Percentiles rank a stretch among this genome's conserved stretches.
Evolutionary conservation across 805 yeast genomes (phyloP).

Genomic region (Ogataea methylovora): DNA sequence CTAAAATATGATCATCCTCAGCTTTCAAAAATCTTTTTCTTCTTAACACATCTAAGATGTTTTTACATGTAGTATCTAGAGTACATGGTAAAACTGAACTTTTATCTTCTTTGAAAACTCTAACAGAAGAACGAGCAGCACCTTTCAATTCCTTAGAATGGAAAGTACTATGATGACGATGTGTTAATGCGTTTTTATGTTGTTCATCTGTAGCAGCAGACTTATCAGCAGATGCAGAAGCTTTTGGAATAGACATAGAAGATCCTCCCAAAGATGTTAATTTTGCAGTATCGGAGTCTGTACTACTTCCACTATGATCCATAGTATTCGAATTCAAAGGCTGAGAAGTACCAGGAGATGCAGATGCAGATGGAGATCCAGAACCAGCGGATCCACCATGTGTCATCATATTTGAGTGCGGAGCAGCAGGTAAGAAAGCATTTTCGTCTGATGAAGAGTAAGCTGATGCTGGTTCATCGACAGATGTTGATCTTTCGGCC

Average conservation of each 20-base stretch:
- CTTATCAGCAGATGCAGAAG: slow-evolving; percentile 7
- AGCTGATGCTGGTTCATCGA: slow-evolving; percentile 6
- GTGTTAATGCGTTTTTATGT: slow-evolving; percentile 7
- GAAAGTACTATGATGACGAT: slow-evolving; percentile 6
- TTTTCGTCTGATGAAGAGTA: no score
- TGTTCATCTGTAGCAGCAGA: slow-evolving; percentile 9
- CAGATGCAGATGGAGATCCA: no score
- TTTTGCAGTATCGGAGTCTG: no score
- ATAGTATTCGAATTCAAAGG: no score
- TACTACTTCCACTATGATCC: no score
- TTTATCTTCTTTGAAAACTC: slow-evolving; percentile 78
- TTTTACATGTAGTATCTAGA: slow-evolving; percentile 68
- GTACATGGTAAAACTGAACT: slow-evolving; percentile 76
- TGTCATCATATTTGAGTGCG: no score
- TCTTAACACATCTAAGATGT: slow-evolving; percentile 61
- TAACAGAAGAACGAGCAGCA: slow-evolving; percentile 32
- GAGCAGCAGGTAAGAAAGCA: no score
- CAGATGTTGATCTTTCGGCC: slow-evolving; percentile 1
- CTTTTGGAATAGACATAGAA: no score
- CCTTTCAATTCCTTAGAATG: slow-evolving; percentile 20
- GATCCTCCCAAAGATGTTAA: no score
- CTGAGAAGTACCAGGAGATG: no score
- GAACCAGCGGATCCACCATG: no score
- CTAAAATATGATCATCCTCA: slow-evolving; percentile 66
- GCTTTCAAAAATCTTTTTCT: slow-evolving; percentile 70